Evolutionary conservation across 495 filamentous ascomycete species (phyloP), one percentile per base, ranked within the genome.

Genomic region (Xeromyces bisporus): DNA sequence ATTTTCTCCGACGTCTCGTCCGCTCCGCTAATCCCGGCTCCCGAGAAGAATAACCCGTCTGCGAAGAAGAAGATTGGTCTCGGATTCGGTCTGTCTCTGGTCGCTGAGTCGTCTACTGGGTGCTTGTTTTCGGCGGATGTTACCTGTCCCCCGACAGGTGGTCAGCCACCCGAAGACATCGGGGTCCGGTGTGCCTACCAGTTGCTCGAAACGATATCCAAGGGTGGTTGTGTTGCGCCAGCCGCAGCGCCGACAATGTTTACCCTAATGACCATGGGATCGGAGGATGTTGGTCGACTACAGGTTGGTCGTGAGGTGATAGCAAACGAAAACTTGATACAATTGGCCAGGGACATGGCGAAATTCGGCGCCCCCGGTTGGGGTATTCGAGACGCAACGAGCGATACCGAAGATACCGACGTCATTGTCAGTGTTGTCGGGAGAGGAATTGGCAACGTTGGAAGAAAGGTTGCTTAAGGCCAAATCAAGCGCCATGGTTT

Each of bases 261-360:
- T 14, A 81, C 71, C 15, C 61, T 96, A 23, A 99, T 99, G 91
- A 84, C 83, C 17, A 94, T 99, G 89, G 87, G 91, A 2, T 67
- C 67, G 0, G 74, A 77, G 39, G 74, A 79, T 48, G 73, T 79
- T 31, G 74, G 74, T n/a, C 56, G 74, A 17, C 32, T 79, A 34
- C 59, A 68, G 38, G 36, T 69, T 18, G 64, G 64, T 8, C 75
- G 73, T 36, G 79, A 84, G 11, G 76, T 93, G 2, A 46, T 94
- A 26, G 84, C 74, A 2, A 74, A 69, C 14, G 82, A 92, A 46
- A 73, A 78, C 39, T 53, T 81, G 15, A 69, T 99, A 43, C 69
- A 72, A 24, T 55, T 91, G 23, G 82, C 74, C 8, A 68, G 91
- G 40, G 91, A 96, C 47, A 41, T 96, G 39, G 75, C 75, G 45